These are phyloP conservation scores for Aleurites moluccanus DNA, from an alignment of 441 rosid species.

Conservation along the genomic window DNA sequence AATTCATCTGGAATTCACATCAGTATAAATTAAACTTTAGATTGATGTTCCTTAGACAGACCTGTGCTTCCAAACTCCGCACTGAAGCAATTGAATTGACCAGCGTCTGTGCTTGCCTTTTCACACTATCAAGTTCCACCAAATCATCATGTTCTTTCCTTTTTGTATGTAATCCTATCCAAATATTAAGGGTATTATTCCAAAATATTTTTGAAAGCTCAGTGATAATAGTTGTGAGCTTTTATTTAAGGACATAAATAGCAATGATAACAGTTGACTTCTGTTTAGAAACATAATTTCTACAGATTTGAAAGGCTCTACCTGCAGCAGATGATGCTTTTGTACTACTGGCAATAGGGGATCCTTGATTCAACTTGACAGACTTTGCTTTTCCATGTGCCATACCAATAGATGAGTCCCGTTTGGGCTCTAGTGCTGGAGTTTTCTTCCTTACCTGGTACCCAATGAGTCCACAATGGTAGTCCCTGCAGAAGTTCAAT, in stretches of 20 bases:
- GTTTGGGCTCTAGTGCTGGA: slow-evolving; percentile 33
- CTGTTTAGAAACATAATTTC: not conserved
- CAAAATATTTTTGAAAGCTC: slow-evolving; percentile 2
- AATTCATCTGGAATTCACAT: not conserved
- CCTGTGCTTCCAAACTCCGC: slow-evolving; percentile 39
- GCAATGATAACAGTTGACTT: not conserved
- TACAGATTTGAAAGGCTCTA: slow-evolving; percentile 24
- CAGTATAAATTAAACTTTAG: slow-evolving; percentile 1
- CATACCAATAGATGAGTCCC: slow-evolving; percentile 29
- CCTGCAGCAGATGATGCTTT: slow-evolving; percentile 37
- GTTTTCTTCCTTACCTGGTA: slow-evolving; percentile 57
- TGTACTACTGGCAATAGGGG: slow-evolving; percentile 26
- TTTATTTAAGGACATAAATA: slow-evolving; percentile 13
- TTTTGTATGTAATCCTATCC: slow-evolving; percentile 44
- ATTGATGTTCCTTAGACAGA: slow-evolving; percentile 19
- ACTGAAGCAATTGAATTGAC: slow-evolving; percentile 26
- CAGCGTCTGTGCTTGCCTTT: slow-evolving; percentile 34
- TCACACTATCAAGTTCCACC: slow-evolving; percentile 36
- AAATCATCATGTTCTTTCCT: slow-evolving; percentile 56
- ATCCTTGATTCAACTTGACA: slow-evolving; percentile 29
- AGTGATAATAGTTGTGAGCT: slow-evolving; percentile 5
- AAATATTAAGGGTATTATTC: slow-evolving; percentile 22
- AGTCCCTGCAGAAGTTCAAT: slow-evolving; percentile 56
- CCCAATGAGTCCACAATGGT: slow-evolving; percentile 81
- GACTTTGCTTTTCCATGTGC: slow-evolving; percentile 34